Evolutionary conservation across 1,284 basidiomycete genomes (phyloP), one percentile per base, ranked within the genome.

Genomic region (Pyrrhoderma noxium): DNA sequence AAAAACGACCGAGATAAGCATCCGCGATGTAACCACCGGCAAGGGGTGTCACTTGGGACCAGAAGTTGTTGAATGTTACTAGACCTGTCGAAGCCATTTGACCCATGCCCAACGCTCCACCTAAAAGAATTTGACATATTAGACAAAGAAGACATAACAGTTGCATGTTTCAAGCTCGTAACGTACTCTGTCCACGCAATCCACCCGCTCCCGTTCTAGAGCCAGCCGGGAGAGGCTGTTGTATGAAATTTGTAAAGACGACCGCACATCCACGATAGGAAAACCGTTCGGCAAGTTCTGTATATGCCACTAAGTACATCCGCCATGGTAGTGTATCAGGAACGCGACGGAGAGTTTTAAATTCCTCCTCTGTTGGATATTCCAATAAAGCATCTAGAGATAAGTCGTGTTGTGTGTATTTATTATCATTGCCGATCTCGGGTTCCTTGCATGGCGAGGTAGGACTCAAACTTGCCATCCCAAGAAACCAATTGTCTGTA

Each of bases 281-380:
- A 65, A 90, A 89, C 18, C 86, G 79, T 62, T 89, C 87, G 3
- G 83, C 83, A 40, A 85, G 62, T 64, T 89, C 85, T 34, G 87
- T 73, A 31, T 80, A 53, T 2, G 84, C 85, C 41, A 89, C 52
- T 84, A 82, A 61, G 61, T 83, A 87, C 25, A 79, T 80, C 52
- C 62, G 72, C 85, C 77, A 84, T 2, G 83, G 82, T 46, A 87
- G 65, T 35, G 60, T 50, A 58, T 87, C 85, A 7, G 82, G 62
- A 5, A 89, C 77, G 34, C 79, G 77, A 25, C 80, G 73, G 38
- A 88, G 72, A 8, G 76, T 81, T 5, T 57, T 58, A 18, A 70
- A 63, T 65, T 89, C 87, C 61, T 88, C 79, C 23, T 79, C 78
- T 1, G 85, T 85, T 2, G 88, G 88, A 31, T 25, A 16, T 22